These are phyloP conservation scores for Camelina sativa DNA, from an alignment of 345 rosid genomes.

Conservation along the genomic window DNA sequence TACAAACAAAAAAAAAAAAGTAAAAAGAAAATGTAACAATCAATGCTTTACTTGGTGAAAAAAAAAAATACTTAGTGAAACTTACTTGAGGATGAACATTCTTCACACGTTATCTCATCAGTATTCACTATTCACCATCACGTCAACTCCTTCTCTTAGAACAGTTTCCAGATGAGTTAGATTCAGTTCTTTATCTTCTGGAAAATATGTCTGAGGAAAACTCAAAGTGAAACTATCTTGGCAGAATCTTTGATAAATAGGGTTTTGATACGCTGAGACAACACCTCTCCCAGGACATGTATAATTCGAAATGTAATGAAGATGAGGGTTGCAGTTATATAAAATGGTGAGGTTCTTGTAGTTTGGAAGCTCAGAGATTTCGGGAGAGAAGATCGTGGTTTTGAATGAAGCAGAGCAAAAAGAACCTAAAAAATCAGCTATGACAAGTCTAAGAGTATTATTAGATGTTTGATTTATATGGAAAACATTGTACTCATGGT, in stretches of 20 bases:
- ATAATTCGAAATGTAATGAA: slow-evolving; percentile 9
- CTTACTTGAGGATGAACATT: slow-evolving; percentile 11
- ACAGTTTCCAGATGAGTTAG: not conserved
- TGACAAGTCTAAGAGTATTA: slow-evolving; percentile 34
- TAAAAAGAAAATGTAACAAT: not conserved
- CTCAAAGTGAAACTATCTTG: not conserved
- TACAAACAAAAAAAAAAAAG: too few relatives aligned
- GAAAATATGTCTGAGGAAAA: not conserved
- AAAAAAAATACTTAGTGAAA: too few relatives aligned
- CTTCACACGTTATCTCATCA: not conserved
- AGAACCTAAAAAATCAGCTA: slow-evolving; percentile 10
- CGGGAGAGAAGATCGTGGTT: slow-evolving; percentile 8
- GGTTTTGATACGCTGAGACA: not conserved
- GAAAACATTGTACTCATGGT: slow-evolving; percentile 34
- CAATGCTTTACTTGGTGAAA: not conserved
- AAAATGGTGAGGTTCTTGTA: not conserved
- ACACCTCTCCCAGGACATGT: not conserved
- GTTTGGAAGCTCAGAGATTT: not conserved
- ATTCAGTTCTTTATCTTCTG: too few relatives aligned
- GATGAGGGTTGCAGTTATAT: slow-evolving; percentile 25
- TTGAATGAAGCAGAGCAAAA: slow-evolving; percentile 5
- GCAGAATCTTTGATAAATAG: not conserved
- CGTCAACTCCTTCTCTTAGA: slow-evolving; percentile 34
- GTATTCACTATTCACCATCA: slow-evolving; percentile 39
- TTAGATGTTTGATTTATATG: not conserved